Percentiles rank a stretch among this genome's conserved stretches.
These are phyloP conservation scores for Myriangium duriaei DNA, from an alignment of 2,329 filamentous ascomycete species.

Conservation along the genomic window DNA sequence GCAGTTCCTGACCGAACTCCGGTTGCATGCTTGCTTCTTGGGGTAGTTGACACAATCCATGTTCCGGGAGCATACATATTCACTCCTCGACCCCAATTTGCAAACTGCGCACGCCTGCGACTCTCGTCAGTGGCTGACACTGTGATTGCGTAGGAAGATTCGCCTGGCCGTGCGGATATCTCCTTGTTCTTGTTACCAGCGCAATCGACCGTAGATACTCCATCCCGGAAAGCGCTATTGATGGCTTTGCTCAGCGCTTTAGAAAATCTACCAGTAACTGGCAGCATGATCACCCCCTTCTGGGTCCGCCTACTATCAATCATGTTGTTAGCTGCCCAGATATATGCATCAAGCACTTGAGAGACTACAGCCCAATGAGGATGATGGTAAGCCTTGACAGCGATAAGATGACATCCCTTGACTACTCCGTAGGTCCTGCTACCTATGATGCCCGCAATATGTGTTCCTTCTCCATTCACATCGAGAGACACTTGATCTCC, in stretches of 20 bases:
- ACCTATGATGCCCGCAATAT: constrained; percentile 51
- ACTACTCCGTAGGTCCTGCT: constrained; percentile 50
- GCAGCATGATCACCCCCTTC: constrained; percentile 45
- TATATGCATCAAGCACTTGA: constrained; percentile 47
- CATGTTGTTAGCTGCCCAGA: constrained; percentile 33
- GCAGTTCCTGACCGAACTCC: constrained; percentile 44
- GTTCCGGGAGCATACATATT: constrained; percentile 28
- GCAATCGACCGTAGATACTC: constrained; percentile 42
- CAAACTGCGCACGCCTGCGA: constrained; percentile 25
- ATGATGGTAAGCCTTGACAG: no score
- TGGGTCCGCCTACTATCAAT: constrained; percentile 11
- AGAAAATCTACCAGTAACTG: constrained; percentile 37
- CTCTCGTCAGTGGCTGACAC: constrained; percentile 23
- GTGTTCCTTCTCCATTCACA: constrained; percentile 51
- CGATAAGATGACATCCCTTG: constrained; percentile 43
- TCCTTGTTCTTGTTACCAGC: constrained; percentile 38
- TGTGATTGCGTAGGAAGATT: constrained; percentile 23
- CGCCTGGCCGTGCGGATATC: constrained; percentile 22
- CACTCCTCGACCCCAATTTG: constrained; percentile 27
- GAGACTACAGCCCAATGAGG: no score
- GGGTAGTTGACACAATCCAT: constrained; percentile 34
- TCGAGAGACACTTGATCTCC: constrained; percentile 26
- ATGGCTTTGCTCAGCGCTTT: constrained; percentile 40
- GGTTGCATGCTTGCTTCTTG: constrained; percentile 31
- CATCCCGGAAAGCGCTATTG: constrained; percentile 32